Conservation (phyloP, 768 basidiomycete genomes). For the Pisolithus tinctorius region DNA sequence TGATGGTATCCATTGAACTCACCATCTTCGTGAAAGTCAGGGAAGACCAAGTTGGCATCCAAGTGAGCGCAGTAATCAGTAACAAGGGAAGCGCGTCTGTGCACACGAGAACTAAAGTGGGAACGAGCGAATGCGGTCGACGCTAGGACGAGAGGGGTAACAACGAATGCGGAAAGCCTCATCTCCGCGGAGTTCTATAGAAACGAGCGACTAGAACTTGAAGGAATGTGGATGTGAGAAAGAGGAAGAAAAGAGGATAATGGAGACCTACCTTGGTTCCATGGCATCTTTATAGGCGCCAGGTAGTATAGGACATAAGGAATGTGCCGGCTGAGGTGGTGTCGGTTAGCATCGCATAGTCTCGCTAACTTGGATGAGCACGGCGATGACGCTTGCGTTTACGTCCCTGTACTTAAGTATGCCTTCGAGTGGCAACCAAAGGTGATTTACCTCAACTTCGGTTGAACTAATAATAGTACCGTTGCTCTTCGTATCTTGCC, state of each 20-base stretch:
- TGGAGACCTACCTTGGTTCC: not conserved
- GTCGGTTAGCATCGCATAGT: conserved; percentile 4
- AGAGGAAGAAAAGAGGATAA: not conserved
- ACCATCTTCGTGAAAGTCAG: conserved; percentile 11
- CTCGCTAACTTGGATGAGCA: no score
- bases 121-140: conserved; percentile 13
- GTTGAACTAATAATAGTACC: not conserved
- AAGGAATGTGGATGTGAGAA: not conserved
- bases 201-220: conserved; percentile 1
- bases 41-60: conserved; percentile 10
- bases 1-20: not conserved
- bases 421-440: not conserved
- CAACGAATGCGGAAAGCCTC: conserved; percentile 9
- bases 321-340: conserved; percentile 5
- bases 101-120: not conserved
- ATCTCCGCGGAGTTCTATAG: conserved; percentile 3
- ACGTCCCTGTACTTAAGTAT: not conserved
- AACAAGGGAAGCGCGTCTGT: not conserved
- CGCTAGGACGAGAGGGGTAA: conserved; percentile 13
- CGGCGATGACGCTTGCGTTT: no score
- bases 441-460: not conserved
- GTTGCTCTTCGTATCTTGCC: no score
- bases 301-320: not conserved
- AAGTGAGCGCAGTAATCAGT: conserved; percentile 14
- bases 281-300: conserved; percentile 2